A percentile compares a stretch with the other conserved stretches of the same genome.
Evolutionary conservation across 2,329 filamentous ascomycete genomes (phyloP).

Genomic region (Capronia epimyces): DNA sequence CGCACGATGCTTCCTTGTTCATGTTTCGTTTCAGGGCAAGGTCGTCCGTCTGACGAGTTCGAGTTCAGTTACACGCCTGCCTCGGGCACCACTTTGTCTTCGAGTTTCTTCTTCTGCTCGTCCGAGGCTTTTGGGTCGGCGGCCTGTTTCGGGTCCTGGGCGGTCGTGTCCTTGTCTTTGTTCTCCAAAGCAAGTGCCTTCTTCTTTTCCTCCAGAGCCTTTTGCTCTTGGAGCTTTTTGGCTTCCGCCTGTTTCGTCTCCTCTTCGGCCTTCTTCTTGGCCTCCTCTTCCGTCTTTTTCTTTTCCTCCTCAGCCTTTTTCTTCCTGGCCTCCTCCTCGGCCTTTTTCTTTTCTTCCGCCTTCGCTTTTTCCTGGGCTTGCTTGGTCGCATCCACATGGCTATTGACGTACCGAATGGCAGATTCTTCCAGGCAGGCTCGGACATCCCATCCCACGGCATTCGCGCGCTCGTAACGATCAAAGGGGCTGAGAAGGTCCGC

Average conservation of each 20-base stretch:
- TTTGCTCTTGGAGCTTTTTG: not conserved
- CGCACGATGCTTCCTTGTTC: no score
- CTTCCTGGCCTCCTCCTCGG: slow-evolving; percentile 9
- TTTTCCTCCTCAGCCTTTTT: slow-evolving; percentile 15
- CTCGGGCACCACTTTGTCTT: slow-evolving; percentile 31
- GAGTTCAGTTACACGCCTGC: no score
- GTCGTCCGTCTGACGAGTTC: no score
- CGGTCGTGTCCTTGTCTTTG: slow-evolving; percentile 33
- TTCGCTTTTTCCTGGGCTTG: slow-evolving; percentile 3
- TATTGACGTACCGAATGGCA: slow-evolving; percentile 1
- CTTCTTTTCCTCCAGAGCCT: slow-evolving; percentile 1
- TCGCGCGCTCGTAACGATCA: slow-evolving; percentile 2
- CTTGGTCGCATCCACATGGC: not conserved
- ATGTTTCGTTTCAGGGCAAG: no score
- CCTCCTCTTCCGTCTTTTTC: slow-evolving; percentile 5
- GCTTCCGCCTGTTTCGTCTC: slow-evolving; percentile 4
- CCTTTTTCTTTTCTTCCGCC: not conserved
- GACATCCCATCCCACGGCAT: slow-evolving; percentile 7
- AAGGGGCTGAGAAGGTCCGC: not conserved
- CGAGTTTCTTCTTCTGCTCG: slow-evolving; percentile 38
- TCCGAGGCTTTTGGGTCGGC: not conserved
- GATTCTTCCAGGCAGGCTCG: slow-evolving; percentile 8
- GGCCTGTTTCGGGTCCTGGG: not conserved
- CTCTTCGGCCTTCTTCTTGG: slow-evolving; percentile 1
- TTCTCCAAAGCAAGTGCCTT: slow-evolving; percentile 4